phyloP scores from a whole-genome alignment of 1,284 basidiomycete genomes.

The Boletus smithii region DNA sequence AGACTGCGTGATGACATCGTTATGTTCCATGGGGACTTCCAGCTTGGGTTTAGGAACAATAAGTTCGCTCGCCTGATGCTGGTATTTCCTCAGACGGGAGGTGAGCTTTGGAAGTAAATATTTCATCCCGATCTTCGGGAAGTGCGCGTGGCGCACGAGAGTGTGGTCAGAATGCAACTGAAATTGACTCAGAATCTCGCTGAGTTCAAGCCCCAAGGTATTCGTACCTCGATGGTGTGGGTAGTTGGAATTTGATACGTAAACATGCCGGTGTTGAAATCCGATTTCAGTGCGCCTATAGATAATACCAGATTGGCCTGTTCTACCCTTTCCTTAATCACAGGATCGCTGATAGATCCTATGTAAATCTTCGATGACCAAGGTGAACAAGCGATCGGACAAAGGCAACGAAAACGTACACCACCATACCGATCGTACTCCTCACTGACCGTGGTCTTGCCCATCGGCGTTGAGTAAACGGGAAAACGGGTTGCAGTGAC shows the following conservation, averaged over 20 bases:
- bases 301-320: conserved; percentile 80
- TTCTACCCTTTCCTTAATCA: conserved; percentile 77
- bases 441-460: conserved; percentile 82
- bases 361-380: conserved; percentile 63
- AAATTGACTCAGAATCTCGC: conserved; percentile 9
- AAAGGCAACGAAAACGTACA: conserved; percentile 37
- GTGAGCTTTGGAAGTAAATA: conserved; percentile 67
- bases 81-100: conserved; percentile 46
- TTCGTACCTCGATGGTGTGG: conserved; percentile 58
- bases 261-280: conserved; percentile 91
- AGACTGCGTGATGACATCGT: conserved; percentile 61
- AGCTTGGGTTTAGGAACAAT: conserved; percentile 48
- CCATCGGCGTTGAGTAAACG: conserved; percentile 85
- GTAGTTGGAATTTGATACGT: conserved; percentile 65
- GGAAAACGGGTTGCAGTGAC: conserved; percentile 71
- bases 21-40: conserved; percentile 48
- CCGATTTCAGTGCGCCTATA: conserved; percentile 77
- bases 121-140: conserved; percentile 70
- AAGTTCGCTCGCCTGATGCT: conserved; percentile 39
- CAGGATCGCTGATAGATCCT: conserved; percentile 72
- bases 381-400: conserved; percentile 9
- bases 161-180: conserved; percentile 84
- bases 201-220: not conserved
- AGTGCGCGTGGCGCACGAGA: conserved; percentile 61
- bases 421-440: conserved; percentile 84